Percentiles rank a stretch among this genome's conserved stretches.
These are phyloP conservation scores for Apiotrichum laibachii DNA, from an alignment of 1,284 basidiomycete genomes.

Conservation along the genomic window DNA sequence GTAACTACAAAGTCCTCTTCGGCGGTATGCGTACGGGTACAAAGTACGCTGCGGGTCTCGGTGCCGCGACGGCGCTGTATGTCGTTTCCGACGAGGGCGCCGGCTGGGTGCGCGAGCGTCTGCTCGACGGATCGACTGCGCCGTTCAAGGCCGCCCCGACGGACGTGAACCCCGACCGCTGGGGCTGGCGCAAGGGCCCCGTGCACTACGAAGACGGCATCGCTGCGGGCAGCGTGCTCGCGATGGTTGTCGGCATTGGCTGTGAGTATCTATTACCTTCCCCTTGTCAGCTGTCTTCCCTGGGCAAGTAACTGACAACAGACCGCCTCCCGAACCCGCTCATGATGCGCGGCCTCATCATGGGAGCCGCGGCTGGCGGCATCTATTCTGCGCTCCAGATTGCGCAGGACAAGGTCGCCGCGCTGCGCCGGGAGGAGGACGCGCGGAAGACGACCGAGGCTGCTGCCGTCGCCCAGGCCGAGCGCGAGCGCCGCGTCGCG, in stretches of 20 bases:
- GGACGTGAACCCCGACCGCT: conserved; percentile 17
- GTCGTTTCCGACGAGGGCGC: conserved; percentile 42
- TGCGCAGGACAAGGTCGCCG: conserved; percentile 36
- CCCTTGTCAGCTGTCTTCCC: background rate
- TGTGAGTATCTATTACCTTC: conserved; percentile 33
- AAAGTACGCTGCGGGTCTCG: conserved; percentile 37
- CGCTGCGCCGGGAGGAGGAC: conserved; percentile 19
- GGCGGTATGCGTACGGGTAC: conserved; percentile 36
- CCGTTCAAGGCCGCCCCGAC: background rate
- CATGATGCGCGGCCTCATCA: conserved; percentile 33
- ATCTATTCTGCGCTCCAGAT: conserved; percentile 35
- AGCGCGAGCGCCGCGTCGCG: conserved; percentile 1
- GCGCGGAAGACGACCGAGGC: conserved; percentile 7
- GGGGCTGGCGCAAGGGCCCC: conserved; percentile 36
- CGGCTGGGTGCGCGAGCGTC: conserved; percentile 34
- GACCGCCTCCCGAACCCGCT: conserved; percentile 44
- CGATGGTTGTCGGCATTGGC: conserved; percentile 28
- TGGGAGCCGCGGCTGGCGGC: conserved; percentile 40
- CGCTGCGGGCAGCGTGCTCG: conserved; percentile 40
- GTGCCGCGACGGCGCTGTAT: conserved; percentile 36
- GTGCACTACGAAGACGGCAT: conserved; percentile 43
- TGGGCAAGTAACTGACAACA: conserved; percentile 15
- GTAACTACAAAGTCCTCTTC: conserved; percentile 49
- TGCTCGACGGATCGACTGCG: conserved; percentile 8
- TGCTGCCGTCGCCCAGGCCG: background rate